Conservation (phyloP, 345 rosid species). For the Arabidopsis arenosa region DNA sequence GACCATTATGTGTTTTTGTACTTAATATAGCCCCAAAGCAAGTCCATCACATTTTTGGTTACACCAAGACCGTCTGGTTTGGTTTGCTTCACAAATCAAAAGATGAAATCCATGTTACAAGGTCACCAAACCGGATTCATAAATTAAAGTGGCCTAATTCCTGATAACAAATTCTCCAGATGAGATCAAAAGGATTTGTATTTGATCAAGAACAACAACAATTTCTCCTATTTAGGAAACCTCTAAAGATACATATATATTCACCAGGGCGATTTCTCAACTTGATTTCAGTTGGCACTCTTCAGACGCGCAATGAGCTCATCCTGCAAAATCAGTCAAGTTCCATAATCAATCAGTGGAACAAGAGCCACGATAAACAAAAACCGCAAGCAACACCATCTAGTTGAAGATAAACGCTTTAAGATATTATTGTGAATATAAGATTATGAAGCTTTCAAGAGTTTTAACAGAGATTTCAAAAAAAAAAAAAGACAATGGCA, state of each 20-base stretch:
- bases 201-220: constrained; percentile 21
- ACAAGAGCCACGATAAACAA: background rate
- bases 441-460: constrained; percentile 1
- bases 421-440: background rate
- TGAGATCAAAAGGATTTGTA: constrained; percentile 10
- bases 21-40: background rate
- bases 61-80: background rate
- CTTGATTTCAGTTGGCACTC: constrained; percentile 46
- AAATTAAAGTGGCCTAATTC: constrained; percentile 10
- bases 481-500: background rate
- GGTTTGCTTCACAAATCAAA: constrained; percentile 2
- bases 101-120: constrained; percentile 13
- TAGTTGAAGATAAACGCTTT: background rate
- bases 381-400: constrained; percentile 21
- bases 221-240: constrained; percentile 1
- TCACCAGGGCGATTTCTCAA: constrained; percentile 3
- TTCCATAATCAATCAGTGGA: background rate
- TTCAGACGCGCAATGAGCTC: constrained; percentile 84
- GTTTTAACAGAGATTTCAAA: background rate
- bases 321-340: constrained; percentile 58
- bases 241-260: constrained; percentile 29
- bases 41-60: constrained; percentile 5
- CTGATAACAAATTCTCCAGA: constrained; percentile 11
- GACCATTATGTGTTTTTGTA: background rate
- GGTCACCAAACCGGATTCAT: constrained; percentile 26